phyloP scores from a whole-genome alignment of 139 green algal species.

The Haematococcus sp. region DNA sequence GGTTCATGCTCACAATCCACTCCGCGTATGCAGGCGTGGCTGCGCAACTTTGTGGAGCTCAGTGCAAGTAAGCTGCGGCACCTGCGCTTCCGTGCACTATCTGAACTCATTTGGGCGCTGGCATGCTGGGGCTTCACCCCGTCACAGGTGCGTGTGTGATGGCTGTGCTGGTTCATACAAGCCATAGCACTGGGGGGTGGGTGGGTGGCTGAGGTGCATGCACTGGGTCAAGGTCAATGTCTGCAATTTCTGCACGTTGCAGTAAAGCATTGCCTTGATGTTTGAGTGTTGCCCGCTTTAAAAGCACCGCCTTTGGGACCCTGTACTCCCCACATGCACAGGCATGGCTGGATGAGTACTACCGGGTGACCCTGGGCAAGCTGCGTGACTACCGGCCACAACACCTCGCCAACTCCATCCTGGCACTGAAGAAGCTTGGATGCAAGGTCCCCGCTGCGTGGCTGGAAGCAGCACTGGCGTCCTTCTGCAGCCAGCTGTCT shows the following conservation, averaged over 20 bases:
- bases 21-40: slow-evolving; percentile 14
- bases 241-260: too few species aligned
- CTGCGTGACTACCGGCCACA: slow-evolving; percentile 23
- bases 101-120: slow-evolving; percentile 31
- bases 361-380: slow-evolving; percentile 8
- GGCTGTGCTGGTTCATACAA: too few species aligned
- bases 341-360: slow-evolving; percentile 15
- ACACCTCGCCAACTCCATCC: slow-evolving; percentile 22
- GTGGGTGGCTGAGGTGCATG: too few species aligned
- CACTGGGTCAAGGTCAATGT: too few species aligned
- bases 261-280: too few species aligned
- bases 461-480: slow-evolving; percentile 25
- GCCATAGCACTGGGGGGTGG: too few species aligned
- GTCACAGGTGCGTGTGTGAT: not conserved
- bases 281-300: too few species aligned
- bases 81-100: slow-evolving; percentile 23
- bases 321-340: too few species aligned
- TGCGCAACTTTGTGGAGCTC: slow-evolving; percentile 1
- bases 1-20: too few species aligned
- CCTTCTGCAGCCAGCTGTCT: slow-evolving; percentile 23
- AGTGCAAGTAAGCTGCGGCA: slow-evolving; percentile 27
- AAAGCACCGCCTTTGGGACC: too few species aligned
- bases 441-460: slow-evolving; percentile 21
- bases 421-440: slow-evolving; percentile 31
- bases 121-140: slow-evolving; percentile 27